Conservation (phyloP, 1,139 yeast genomes). For the Nakaseomyces bracarensis region DNA sequence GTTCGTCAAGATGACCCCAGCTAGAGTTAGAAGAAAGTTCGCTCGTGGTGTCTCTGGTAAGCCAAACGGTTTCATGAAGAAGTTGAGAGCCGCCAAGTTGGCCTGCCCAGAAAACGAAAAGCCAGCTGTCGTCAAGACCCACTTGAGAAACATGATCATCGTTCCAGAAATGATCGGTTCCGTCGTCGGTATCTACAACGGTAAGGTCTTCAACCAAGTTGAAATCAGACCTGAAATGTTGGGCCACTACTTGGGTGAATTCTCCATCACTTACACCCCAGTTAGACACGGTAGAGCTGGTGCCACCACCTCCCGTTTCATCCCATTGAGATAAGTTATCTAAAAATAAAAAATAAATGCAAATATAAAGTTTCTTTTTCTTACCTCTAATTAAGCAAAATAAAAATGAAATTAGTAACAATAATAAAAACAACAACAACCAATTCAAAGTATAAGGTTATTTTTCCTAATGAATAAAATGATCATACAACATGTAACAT, state of each 20-base stretch:
- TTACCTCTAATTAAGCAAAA: too few species aligned
- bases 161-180: conserved; percentile 99
- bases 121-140: conserved; percentile 98
- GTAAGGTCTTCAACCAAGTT: conserved; percentile 98
- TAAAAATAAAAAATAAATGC: not conserved
- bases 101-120: conserved; percentile 90
- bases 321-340: conserved; percentile 47
- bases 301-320: conserved; percentile 81
- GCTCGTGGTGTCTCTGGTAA: conserved; percentile 94
- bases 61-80: conserved; percentile 96
- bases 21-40: conserved; percentile 99
- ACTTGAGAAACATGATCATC: conserved; percentile 97
- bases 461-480: too few species aligned
- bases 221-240: conserved; percentile 99
- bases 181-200: conserved; percentile 98
- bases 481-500: too few species aligned
- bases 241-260: conserved; percentile 99
- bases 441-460: too few species aligned
- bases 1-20: conserved; percentile 92
- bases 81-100: conserved; percentile 95
- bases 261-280: conserved; percentile 99
- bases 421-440: too few species aligned
- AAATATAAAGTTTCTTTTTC: too few species aligned
- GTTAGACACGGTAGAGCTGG: conserved; percentile 99
- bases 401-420: too few species aligned